Base-by-base conservation (phyloP, 768 basidiomycete species). In the Lyophyllum shimeji region DNA sequence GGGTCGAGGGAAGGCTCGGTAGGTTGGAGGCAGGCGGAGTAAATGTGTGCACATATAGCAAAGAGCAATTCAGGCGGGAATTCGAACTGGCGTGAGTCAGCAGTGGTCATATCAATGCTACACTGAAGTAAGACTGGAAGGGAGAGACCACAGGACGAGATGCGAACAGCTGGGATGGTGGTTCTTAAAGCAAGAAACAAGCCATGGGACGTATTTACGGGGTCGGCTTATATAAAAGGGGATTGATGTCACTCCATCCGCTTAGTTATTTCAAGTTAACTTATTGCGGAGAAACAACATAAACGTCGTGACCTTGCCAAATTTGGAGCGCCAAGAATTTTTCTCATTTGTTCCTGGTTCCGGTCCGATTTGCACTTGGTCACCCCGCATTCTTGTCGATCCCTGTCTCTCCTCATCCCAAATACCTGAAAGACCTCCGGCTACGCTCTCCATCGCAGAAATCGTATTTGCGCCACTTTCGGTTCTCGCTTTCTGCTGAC, bases 31-130 rank as follows among this genome's bases (percentile, higher is more conserved):
- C 85, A 83, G 25, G 85, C 74, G 6, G 81, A 78, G 64, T 85
- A 91, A 33, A 94, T 74, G 53, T 88, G 79, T 0, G 86, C 82
- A 61, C 89, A 93, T 57, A 95, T 86, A 27, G 83, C 73, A 55
- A 82, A 82, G 53, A 90, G 79, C 15, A 94, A 70, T 64, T 93
- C 91, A 7, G 85, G 76, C 7, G 90, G 91, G 67, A 81, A n/a
- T n/a, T n/a, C n/a, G n/a, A n/a, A 90, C 58, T 80, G 76, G 40
- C 74, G 67, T 45, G 65, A 54, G 39, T 66, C 62, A 67, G 67
- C 66, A 46, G 63, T 58, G 53, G 63, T 66, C 71, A 72, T 74
- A 50, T 60, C 58, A 56, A 42, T 42, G 49, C 50, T 55, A 54
- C 34, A 27, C 31, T n/a, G 48, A 42, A 24, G 18, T 29, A 2